Conservation (phyloP, 2,329 filamentous ascomycete genomes). For the Fusarium oligoseptatum region DNA sequence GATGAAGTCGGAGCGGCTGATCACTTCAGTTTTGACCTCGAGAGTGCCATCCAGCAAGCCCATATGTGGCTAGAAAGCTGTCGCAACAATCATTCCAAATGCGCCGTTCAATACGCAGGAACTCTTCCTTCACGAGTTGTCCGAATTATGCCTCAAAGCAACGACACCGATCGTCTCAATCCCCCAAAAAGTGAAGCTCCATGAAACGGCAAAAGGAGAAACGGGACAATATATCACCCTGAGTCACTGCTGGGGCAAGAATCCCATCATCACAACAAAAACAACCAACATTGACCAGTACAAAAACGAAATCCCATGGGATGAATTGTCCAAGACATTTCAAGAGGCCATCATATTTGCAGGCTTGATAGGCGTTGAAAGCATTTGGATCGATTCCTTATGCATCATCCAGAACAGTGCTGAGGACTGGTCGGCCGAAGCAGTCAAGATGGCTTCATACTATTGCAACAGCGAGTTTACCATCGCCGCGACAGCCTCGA, state of each 20-base stretch:
- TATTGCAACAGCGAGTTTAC: slow-evolving; percentile 16
- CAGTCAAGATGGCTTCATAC: slow-evolving; percentile 17
- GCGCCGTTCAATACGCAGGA: neutral
- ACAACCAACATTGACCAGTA: neutral
- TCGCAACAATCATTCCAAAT: neutral
- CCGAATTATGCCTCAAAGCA: neutral
- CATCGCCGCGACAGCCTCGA: slow-evolving; percentile 2
- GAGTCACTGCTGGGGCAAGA: slow-evolving; percentile 16
- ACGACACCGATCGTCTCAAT: neutral
- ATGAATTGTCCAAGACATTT: slow-evolving; percentile 9
- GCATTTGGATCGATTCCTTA: slow-evolving; percentile 16
- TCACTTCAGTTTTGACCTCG: neutral
- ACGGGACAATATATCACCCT: neutral
- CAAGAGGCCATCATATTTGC: slow-evolving; percentile 5
- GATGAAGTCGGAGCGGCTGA: slow-evolving; percentile 1
- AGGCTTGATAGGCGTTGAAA: neutral
- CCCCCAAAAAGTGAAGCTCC: neutral
- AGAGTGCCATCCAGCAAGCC: neutral
- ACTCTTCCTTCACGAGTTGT: neutral
- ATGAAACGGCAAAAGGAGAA: neutral
- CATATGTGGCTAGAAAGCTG: neutral
- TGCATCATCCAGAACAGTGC: slow-evolving; percentile 16
- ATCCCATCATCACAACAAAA: slow-evolving; percentile 9
- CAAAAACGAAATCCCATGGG: slow-evolving; percentile 8
- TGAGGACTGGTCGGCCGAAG: slow-evolving; percentile 3